These are phyloP conservation scores for Hygrophorus pudorinus DNA, from an alignment of 768 basidiomycete species.

Conservation along the genomic window DNA sequence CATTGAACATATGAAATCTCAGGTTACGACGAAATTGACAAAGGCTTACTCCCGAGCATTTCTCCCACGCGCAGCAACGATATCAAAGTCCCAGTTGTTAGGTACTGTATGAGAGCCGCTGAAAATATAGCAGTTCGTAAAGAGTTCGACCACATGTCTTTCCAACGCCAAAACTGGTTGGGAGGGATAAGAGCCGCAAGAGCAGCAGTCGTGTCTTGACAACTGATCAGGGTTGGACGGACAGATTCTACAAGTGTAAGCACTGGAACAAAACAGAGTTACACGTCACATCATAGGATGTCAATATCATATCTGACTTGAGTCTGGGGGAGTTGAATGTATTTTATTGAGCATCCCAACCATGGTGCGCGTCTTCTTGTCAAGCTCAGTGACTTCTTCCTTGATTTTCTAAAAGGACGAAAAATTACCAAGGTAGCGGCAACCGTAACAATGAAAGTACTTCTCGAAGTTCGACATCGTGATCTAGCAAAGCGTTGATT, in stretches of 20 bases:
- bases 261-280: conserved; percentile 30
- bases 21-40: no score
- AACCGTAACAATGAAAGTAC: conserved; percentile 23
- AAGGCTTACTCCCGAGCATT: conserved; percentile 40
- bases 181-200: conserved; percentile 55
- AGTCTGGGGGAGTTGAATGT: conserved; percentile 57
- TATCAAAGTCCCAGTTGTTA: conserved; percentile 48
- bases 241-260: conserved; percentile 48
- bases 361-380: conserved; percentile 65
- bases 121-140: conserved; percentile 58
- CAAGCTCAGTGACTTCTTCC: conserved; percentile 62
- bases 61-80: conserved; percentile 42
- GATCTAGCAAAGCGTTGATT: conserved; percentile 51
- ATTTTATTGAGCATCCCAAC: conserved; percentile 71
- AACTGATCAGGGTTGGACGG: conserved; percentile 45
- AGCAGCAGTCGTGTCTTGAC: conserved; percentile 35
- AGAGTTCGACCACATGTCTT: conserved; percentile 72
- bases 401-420: conserved; percentile 55
- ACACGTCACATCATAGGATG: conserved; percentile 7
- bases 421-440: neutral
- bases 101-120: conserved; percentile 55
- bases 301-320: conserved; percentile 31
- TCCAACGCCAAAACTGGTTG: conserved; percentile 78
- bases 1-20: neutral
- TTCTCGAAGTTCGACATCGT: conserved; percentile 56